Percentiles rank a stretch among this genome's conserved stretches.
Evolutionary conservation across 257 asterid genomes (phyloP).

Genomic region (Ophiorrhiza pumila): DNA sequence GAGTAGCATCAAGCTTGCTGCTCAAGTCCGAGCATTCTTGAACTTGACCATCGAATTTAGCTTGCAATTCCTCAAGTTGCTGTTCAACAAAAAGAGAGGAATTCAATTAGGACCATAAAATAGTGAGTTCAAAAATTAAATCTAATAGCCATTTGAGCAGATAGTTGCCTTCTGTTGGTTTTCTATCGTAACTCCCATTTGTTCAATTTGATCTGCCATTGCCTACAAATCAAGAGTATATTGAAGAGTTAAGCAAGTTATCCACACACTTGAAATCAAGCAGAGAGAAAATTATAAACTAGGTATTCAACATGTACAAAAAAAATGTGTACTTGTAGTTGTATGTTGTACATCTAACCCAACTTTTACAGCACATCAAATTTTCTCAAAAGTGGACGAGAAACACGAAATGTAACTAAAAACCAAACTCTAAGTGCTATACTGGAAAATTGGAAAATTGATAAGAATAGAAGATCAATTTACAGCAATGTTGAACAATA

Average conservation of each 20-base stretch:
- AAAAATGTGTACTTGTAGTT: background rate
- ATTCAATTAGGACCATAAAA: background rate
- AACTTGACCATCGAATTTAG: conserved; percentile 51
- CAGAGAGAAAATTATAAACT: background rate
- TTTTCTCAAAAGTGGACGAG: background rate
- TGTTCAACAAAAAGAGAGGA: conserved; percentile 25
- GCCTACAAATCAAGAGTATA: conserved; percentile 34
- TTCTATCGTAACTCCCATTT: conserved; percentile 66
- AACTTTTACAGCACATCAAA: background rate
- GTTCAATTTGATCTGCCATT: conserved; percentile 91
- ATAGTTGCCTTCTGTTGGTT: conserved; percentile 57
- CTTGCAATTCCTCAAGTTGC: conserved; percentile 62
- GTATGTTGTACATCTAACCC: background rate
- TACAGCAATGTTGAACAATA: background rate
- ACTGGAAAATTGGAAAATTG: background rate
- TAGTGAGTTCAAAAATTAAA: conserved; percentile 11
- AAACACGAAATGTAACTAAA: background rate
- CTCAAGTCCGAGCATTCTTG: conserved; percentile 57
- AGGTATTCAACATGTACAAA: background rate
- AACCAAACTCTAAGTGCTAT: background rate
- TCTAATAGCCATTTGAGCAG: background rate
- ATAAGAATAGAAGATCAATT: background rate
- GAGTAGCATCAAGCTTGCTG: conserved; percentile 54
- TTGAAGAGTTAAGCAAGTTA: conserved; percentile 8
- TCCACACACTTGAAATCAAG: background rate